Evolutionary conservation across 148 eudicot species (phyloP), one percentile per base, ranked within the genome.

Genomic region (Cornus kousa): DNA sequence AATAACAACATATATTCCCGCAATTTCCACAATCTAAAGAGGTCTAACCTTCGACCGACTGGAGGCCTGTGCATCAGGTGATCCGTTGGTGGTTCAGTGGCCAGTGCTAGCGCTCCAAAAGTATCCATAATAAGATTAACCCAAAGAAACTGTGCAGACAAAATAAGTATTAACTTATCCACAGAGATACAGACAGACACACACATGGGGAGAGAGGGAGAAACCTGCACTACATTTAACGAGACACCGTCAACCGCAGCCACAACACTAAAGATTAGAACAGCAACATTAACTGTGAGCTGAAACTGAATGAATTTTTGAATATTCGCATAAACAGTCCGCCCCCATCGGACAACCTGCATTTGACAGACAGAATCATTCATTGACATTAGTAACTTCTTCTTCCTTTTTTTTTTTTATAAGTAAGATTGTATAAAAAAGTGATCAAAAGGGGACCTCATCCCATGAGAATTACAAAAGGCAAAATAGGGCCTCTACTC

Each of bases 121-220:
- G 94, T 92, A 80, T 92, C 97, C 97, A 91, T 92, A 40, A 92
- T 92, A 73, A 92, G 88, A 80, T 92, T 92, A 50, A 92, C 97
- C 97, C 97, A 92, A 37, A 92, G 90, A 80, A 91, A 94, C 97
- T n/a, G n/a, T n/a, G n/a, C n/a, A 75, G 57, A 62, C 1, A 40
- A 72, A n/a, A n/a, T n/a, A n/a, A n/a, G n/a, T n/a, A n/a, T n/a
- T n/a, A n/a, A n/a, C n/a, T n/a, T n/a, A n/a, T n/a, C n/a, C 9
- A 62, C 66, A n/a, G 24, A 4, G 8, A 62, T 8, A n/a, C 3
- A 62, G 22, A 60, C 1, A 60, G 24, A 20, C 8, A 20, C 5
- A 57, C 16, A 57, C 16, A 14, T 0, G 72, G 19, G 11, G 19
- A 2, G 35, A 28, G 62, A 78, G 50, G 66, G 73, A 76, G 8